Evolutionary conservation across 768 basidiomycete species (phyloP), one percentile per base, ranked within the genome.

Genomic region (Boletus reticulatus): DNA sequence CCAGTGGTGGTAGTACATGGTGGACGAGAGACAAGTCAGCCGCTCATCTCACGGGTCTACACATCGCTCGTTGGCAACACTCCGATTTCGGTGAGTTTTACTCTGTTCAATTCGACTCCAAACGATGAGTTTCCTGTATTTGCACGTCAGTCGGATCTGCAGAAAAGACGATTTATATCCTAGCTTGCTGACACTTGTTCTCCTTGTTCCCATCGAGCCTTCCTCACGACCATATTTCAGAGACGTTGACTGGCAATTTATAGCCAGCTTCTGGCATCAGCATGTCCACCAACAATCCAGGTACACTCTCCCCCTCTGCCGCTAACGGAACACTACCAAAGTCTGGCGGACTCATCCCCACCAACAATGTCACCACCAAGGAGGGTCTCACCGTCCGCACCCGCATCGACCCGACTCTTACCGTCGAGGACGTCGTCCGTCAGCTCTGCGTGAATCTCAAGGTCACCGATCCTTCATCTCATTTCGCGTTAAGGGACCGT

Each of bases 361-460:
- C 92, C 11, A 94, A 94, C 72, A 89, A 80, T 53, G 89, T 94
- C 48, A 85, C 88, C 4, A 91, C 88, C 8, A 82, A 79, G 53
- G 86, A 89, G 19, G 89, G 89, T 42, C 63, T 80, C 31, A 85
- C 85, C 43, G 89, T 93, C 20, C 85, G 90, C 58, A 86, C 89
- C 12, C 84, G 92, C 56, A 94, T 94, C 61, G 92, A 94, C 67
- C 88, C 89, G 16, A 85, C 89, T 6, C 77, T 93, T 31, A 84
- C 87, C 7, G 92, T 92, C 49, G 84, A 89, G 50, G 92, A 94
- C 67, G 92, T 94, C 53, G 81, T 94, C 48, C 84, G 83, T 53
- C 90, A 92, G 69, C 80, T 94, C 11, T 92, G 91, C 63, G 73
- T 86, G 60, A 93, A 86, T 72, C 76, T 96, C 60, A 85, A 88